Percentiles rank a stretch among this genome's conserved stretches.
Conservation (phyloP, 2,329 filamentous ascomycete species). For the Cercospora berteroae region DNA sequence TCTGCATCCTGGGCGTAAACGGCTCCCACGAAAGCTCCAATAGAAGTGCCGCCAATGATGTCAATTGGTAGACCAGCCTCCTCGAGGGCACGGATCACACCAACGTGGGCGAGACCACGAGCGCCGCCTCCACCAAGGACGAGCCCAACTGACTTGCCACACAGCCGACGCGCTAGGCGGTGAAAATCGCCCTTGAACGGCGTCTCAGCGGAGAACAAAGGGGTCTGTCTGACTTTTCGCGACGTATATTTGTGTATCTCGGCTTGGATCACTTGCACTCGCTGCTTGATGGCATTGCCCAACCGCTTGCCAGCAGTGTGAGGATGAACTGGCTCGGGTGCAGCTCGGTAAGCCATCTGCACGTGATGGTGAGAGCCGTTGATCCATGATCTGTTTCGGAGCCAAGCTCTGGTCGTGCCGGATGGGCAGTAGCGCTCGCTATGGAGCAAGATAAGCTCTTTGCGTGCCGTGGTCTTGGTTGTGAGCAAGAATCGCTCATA, state of each 20-base stretch:
- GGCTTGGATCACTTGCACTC: constrained; percentile 90
- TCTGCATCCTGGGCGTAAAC: constrained; percentile 95
- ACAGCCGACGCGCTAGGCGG: constrained; percentile 80
- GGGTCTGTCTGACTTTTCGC: constrained; percentile 80
- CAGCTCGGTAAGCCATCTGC: constrained; percentile 84
- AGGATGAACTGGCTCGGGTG: constrained; percentile 75
- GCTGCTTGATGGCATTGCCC: constrained; percentile 81
- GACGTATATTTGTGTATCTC: constrained; percentile 99
- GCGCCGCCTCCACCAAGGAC: constrained; percentile 94
- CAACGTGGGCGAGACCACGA: constrained; percentile 85
- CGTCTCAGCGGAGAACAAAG: constrained; percentile 85
- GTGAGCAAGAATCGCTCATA: constrained; percentile 95
- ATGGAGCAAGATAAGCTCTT: constrained; percentile 87
- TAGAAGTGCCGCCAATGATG: constrained; percentile 91
- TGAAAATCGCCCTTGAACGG: constrained; percentile 97
- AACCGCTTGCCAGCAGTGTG: constrained; percentile 69
- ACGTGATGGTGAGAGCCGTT: constrained; percentile 97
- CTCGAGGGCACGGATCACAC: constrained; percentile 90
- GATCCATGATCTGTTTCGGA: constrained; percentile 89
- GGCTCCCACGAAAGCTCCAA: constrained; percentile 91
- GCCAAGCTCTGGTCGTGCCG: constrained; percentile 83
- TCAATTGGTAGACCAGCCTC: constrained; percentile 96
- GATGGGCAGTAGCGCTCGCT: constrained; percentile 81
- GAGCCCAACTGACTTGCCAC: constrained; percentile 89
- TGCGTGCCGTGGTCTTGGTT: constrained; percentile 94